Conservation (phyloP, 202 grass and related monocot species). For the Brachypodium distachyon region DNA sequence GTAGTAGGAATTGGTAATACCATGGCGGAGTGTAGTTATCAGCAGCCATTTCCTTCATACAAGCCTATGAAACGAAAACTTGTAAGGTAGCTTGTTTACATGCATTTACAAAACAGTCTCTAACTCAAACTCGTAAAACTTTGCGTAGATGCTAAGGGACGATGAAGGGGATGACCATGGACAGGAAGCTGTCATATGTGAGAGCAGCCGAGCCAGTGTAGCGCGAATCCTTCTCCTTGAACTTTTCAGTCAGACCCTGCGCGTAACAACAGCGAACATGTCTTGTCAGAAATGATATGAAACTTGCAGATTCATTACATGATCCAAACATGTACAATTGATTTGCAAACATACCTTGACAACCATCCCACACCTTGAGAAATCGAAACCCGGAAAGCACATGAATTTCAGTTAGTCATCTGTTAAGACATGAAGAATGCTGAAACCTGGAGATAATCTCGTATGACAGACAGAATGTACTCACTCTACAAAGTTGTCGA, state of each 20-base stretch:
- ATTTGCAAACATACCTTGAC: constrained; percentile 49
- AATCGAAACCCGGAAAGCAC: background rate
- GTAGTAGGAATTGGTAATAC: too few species aligned
- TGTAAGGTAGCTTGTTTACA: too few species aligned
- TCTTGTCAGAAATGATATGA: background rate
- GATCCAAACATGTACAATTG: background rate
- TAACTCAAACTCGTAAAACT: background rate
- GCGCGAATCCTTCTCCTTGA: constrained; percentile 74
- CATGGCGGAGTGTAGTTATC: too few species aligned
- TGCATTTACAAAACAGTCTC: too few species aligned
- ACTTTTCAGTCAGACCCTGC: constrained; percentile 91
- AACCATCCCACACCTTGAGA: constrained; percentile 78
- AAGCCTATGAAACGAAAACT: too few species aligned
- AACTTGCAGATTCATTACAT: background rate
- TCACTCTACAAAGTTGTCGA: constrained; percentile 90
- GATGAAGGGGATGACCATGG: constrained; percentile 69
- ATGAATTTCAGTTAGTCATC: background rate
- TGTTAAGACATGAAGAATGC: background rate
- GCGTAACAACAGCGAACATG: background rate
- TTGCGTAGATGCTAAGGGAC: constrained; percentile 36
- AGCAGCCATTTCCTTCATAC: too few species aligned
- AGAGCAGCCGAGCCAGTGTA: constrained; percentile 68
- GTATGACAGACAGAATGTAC: background rate
- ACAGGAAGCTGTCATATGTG: constrained; percentile 63
- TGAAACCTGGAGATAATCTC: background rate